phyloP scores from a whole-genome alignment of 2,329 filamentous ascomycete genomes.

The Mariannaea sp. region DNA sequence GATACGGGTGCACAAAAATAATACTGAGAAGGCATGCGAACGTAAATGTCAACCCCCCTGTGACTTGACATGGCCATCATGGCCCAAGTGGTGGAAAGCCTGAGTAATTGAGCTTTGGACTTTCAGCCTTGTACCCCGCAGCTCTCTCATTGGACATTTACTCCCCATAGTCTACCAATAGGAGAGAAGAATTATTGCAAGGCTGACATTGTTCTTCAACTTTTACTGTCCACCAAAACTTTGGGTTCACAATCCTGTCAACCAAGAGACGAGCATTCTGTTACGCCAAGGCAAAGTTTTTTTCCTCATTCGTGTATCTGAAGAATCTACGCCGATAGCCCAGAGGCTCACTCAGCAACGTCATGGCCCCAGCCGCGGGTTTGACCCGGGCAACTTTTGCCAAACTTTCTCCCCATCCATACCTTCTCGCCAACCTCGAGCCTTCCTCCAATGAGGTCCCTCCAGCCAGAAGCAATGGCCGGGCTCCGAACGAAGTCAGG shows the following conservation, averaged over 20 bases:
- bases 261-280: neutral
- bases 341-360: neutral
- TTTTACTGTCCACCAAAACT: slow-evolving; percentile 27
- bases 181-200: slow-evolving; percentile 15
- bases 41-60: no score
- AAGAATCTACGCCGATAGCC: neutral
- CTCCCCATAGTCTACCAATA: neutral
- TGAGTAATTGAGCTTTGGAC: no score
- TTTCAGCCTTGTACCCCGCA: slow-evolving; percentile 27
- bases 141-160: slow-evolving; percentile 17
- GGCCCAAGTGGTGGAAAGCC: neutral
- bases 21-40: no score
- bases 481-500: slow-evolving; percentile 71
- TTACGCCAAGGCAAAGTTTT: neutral
- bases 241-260: neutral
- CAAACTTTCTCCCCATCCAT: slow-evolving; percentile 86
- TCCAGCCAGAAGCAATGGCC: slow-evolving; percentile 80
- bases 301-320: neutral
- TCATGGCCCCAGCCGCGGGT: slow-evolving; percentile 45
- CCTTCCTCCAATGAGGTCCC: slow-evolving; percentile 53
- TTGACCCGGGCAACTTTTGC: slow-evolving; percentile 75
- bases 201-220: slow-evolving; percentile 35
- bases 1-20: no score
- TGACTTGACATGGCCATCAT: no score
- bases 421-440: slow-evolving; percentile 86